Evolutionary conservation across 768 basidiomycete species (phyloP), one percentile per base, ranked within the genome.

Genomic region (Russula olivacea): DNA sequence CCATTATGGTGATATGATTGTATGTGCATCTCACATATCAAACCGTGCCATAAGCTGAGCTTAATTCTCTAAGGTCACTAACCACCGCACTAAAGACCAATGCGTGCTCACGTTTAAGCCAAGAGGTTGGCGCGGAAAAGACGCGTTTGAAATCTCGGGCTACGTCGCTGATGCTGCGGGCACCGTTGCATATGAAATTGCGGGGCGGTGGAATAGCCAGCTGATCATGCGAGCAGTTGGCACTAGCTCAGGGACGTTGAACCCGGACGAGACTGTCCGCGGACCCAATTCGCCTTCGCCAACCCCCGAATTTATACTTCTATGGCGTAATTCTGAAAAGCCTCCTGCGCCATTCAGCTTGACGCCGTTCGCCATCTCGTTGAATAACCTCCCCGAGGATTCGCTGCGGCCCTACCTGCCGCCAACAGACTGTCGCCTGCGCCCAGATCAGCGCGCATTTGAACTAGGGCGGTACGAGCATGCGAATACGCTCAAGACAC

Each of bases 21-120:
- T 93, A 72, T 69, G 89, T 85, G 4, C 10, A 38, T 58, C n/a
- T 48, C 47, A 54, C 59, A 48, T 9, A 14, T 51, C 63, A 21
- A 21, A 14, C 1, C 36, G 21, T 55, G 28, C 32, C n/a, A 54
- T 21, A 30, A 4, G 2, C 36, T 48, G 32, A 52, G 51, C 14
- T 54, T 28, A 5, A 36, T 53, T 21, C 45, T 21, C 65, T 28
- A 68, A 87, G 89, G 74, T 91, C 63, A 89, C 85, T 43, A 98
- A 98, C 69, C 94, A 98, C 71, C 84, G 92, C 8, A 98, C 94
- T 0, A 83, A 85, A 9, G 94, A 98, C 68, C 83, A 81, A 53
- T 97, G 93, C 68, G 78, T 90, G 0, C 77, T 98, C 25, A 95
- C 93, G 3, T 98, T 98, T 80, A 98, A 98, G 75, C 95, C 95